Percentiles rank a stretch among this genome's conserved stretches.
These are phyloP conservation scores for Yamadazyma pseudoaaseri DNA, from an alignment of 1,139 yeast genomes.

Conservation along the genomic window DNA sequence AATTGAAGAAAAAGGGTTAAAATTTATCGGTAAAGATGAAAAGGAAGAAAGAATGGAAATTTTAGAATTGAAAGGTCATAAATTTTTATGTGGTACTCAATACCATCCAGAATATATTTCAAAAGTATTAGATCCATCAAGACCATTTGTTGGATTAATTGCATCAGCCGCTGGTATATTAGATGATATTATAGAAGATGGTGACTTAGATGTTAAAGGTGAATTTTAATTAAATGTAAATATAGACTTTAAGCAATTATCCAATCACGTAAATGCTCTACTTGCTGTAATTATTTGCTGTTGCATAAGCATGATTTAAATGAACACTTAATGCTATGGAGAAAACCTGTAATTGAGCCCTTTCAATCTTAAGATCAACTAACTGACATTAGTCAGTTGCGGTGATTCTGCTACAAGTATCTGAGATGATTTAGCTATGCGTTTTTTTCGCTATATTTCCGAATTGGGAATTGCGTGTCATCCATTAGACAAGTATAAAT, in stretches of 20 bases:
- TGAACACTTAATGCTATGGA: too few relatives aligned
- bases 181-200: conserved; percentile 54
- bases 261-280: too few relatives aligned
- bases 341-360: too few relatives aligned
- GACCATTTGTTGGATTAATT: conserved; percentile 93
- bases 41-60: conserved; percentile 90
- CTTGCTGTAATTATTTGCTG: too few relatives aligned
- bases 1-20: conserved; percentile 76
- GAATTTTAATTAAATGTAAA: conserved; percentile 28
- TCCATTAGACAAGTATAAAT: too few relatives aligned
- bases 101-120: conserved; percentile 98
- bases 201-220: conserved; percentile 45
- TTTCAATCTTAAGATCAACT: too few relatives aligned
- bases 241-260: too few relatives aligned
- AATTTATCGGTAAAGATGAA: conserved; percentile 93
- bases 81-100: conserved; percentile 93
- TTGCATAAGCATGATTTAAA: too few relatives aligned
- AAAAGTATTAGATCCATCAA: conserved; percentile 93
- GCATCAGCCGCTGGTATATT: conserved; percentile 88
- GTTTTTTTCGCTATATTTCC: conserved; percentile 1
- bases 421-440: conserved; percentile 1
- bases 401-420: too few relatives aligned
- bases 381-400: too few relatives aligned
- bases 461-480: too few relatives aligned
- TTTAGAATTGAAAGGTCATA: conserved; percentile 76